Conservation (phyloP, 805 yeast species). For the Ogataea methanolica region DNA sequence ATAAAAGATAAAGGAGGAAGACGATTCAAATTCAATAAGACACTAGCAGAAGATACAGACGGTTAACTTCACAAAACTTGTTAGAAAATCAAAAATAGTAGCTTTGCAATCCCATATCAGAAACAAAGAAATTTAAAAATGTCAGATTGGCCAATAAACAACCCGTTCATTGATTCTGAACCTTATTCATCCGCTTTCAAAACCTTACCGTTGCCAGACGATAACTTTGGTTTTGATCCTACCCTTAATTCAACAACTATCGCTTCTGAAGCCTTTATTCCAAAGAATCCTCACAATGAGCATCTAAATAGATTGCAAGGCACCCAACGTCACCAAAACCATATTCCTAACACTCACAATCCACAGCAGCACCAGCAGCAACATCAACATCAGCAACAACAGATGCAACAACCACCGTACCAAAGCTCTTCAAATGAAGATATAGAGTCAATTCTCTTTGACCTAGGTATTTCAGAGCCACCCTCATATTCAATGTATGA, state of each 20-base stretch:
- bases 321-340: too few relatives aligned
- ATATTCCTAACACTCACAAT: too few relatives aligned
- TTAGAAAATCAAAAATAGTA: too few relatives aligned
- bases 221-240: conserved; percentile 41
- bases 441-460: conserved; percentile 27
- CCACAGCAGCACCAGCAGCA: too few relatives aligned
- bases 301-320: neutral
- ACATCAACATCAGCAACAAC: too few relatives aligned
- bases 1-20: too few relatives aligned
- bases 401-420: neutral
- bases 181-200: conserved; percentile 30
- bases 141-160: conserved; percentile 18
- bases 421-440: conserved; percentile 17
- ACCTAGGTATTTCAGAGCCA: conserved; percentile 33
- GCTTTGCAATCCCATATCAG: too few relatives aligned
- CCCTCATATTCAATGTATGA: neutral
- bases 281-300: neutral
- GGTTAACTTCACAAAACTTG: too few relatives aligned
- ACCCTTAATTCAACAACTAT: conserved; percentile 20
- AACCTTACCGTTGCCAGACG: conserved; percentile 47
- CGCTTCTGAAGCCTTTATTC: conserved; percentile 5
- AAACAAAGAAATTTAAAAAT: neutral
- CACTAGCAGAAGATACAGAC: too few relatives aligned
- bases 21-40: too few relatives aligned
- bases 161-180: conserved; percentile 25